Evolutionary conservation across 2,329 filamentous ascomycete genomes (phyloP).

Genomic region (Trichophyton rubrum): DNA sequence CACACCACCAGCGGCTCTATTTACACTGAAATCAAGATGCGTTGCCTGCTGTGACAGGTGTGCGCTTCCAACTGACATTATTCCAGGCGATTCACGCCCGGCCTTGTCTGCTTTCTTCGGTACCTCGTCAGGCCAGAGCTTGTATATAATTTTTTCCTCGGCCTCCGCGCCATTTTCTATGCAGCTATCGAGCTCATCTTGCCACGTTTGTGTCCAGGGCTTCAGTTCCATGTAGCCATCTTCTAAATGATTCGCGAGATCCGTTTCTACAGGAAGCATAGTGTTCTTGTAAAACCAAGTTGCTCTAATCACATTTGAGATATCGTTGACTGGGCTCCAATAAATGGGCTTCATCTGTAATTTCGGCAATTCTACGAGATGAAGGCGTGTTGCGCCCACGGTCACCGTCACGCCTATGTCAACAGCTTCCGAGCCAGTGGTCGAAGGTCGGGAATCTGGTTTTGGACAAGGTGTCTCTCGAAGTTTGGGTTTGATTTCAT

Average conservation of each 20-base stretch:
- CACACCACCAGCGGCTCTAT: constrained; percentile 31
- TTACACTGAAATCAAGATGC: constrained; percentile 21
- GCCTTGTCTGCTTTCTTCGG: background rate
- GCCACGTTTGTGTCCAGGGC: constrained; percentile 86
- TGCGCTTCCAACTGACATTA: background rate
- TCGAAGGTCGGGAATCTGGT: background rate
- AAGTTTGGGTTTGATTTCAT: constrained; percentile 9
- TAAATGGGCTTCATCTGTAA: constrained; percentile 90
- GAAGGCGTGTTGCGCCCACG: constrained; percentile 79
- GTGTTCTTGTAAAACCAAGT: constrained; percentile 98
- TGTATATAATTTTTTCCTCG: constrained; percentile 80
- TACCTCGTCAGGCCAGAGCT: constrained; percentile 57
- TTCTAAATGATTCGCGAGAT: constrained; percentile 83
- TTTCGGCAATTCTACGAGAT: constrained; percentile 71
- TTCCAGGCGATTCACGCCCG: constrained; percentile 2
- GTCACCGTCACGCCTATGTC: constrained; percentile 49
- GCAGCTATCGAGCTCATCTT: constrained; percentile 78
- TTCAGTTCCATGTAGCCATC: constrained; percentile 76
- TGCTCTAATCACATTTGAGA: constrained; percentile 66
- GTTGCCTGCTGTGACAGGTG: background rate
- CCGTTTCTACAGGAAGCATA: constrained; percentile 76
- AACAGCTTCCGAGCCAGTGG: constrained; percentile 15
- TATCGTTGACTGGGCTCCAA: constrained; percentile 87
- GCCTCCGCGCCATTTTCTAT: constrained; percentile 79
- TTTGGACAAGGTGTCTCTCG: background rate